Base-by-base conservation (phyloP, 164 flowering plant species). In the Akebia trifoliata region DNA sequence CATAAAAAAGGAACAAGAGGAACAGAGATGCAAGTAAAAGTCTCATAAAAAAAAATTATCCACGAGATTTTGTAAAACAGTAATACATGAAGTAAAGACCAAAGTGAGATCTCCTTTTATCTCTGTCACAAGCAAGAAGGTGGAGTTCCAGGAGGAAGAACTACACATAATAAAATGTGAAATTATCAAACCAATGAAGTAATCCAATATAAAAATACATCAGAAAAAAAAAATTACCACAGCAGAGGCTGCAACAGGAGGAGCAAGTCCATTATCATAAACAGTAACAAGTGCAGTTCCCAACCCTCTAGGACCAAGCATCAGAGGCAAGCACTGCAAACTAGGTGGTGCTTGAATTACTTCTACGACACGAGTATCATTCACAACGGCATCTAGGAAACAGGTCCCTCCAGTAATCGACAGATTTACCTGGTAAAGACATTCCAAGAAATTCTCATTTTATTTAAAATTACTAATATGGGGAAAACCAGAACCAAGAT, bases 381-480 rank as follows among this genome's bases (percentile, higher is more conserved):
- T 93, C 45, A 80, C 85, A 66, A 38, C 55, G 57, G 85, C 73
- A 51, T 84, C 84, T 62, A 82, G 50, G 44, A 68, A 78, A 70
- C 95, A 85, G 68, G 97, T 89, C 43, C 98, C 98, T 38, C 98
- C 98, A 67, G 69, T 71, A 61, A 87, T 81, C 31, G 87, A 81
- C 62, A 93, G 66, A 69, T 81, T 83, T 50, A 64, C 74, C 94
- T 86, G 65, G 18, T n/a, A 60, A 56, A 20, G 37, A 24, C 9
- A 55, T 28, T 4, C 43, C 12, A 39, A 4, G n/a, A 15, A 12
- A n/a, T n/a, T n/a, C n/a, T n/a, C n/a, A n/a, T n/a, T n/a, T n/a
- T n/a, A n/a, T n/a, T n/a, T n/a, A n/a, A n/a, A n/a, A n/a, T n/a
- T n/a, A n/a, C n/a, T n/a, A n/a, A n/a, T n/a, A n/a, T n/a, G n/a